Base-by-base conservation (phyloP, 306 rosid genomes). In the Vigna nakashimae region DNA sequence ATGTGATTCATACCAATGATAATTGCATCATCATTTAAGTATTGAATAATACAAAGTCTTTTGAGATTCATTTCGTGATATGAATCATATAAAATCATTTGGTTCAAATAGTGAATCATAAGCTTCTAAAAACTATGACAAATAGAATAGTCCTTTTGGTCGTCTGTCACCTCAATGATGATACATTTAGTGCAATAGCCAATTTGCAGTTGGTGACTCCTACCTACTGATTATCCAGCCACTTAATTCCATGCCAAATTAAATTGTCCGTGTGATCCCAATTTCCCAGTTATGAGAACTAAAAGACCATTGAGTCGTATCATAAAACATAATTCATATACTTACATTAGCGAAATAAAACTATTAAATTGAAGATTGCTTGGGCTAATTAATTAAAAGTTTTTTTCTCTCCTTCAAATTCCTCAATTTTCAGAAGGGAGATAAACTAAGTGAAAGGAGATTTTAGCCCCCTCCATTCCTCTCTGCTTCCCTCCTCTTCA, bases 181-280 rank as follows among this genome's bases (percentile, higher is more conserved):
- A 26, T 26, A n/a, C 52, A 52, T 50, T 22, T 7, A 11, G 51
- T 18, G 62, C 65, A 70, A 69, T 15, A 78, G 46, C 45, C 26
- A 56, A 50, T 50, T 50, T 16, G 56, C 56, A 22, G 18, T 20
- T 45, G 5, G 18, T 13, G 6, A 48, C 45, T 78, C 56, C 34
- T 20, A n/a, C 56, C 55, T 5, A 30, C 42, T 49, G 55, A 70
- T 8, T 20, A 18, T 56, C 62, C 24, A 22, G 71, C 46, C 14
- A 78, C 42, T 78, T 9, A 46, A 45, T 46, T 69, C 40, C 22
- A 57, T 50, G 30, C 50, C 7, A 28, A 3, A 77, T 32, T 63
- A 34, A 63, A 15, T 32, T 43, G 16, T 28, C 26, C 62, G 58
- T 11, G 40, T 13, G 7, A 55, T 68, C 59, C 46, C 46, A 56